phyloP scores from a whole-genome alignment of 495 filamentous ascomycete species.

The Annulohypoxylon moriforme region DNA sequence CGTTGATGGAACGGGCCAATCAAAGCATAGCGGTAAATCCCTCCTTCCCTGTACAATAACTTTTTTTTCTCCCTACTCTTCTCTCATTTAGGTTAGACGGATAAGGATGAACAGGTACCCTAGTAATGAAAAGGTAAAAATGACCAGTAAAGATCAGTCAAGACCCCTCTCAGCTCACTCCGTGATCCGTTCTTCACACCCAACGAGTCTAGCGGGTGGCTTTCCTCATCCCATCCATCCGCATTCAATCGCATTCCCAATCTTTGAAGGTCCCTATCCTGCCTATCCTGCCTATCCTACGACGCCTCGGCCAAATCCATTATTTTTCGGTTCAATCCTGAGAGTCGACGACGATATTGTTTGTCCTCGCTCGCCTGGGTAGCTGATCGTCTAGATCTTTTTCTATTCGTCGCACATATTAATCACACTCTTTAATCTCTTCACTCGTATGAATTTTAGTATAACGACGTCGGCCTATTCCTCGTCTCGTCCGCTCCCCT shows the following conservation, averaged over 20 bases:
- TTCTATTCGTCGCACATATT: conserved; percentile 40
- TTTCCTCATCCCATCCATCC: conserved; percentile 35
- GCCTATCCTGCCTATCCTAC: background rate
- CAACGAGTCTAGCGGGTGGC: conserved; percentile 22
- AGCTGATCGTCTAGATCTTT: conserved; percentile 1
- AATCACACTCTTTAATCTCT: conserved; percentile 14
- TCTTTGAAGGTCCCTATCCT: conserved; percentile 1
- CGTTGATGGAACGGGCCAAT: background rate
- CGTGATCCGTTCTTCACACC: conserved; percentile 37
- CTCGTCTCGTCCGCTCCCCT: conserved; percentile 32
- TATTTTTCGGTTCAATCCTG: conserved; percentile 17
- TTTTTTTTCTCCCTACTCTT: conserved; percentile 2
- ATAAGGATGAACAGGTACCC: conserved; percentile 18
- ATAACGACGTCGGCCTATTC: conserved; percentile 37
- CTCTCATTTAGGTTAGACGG: conserved; percentile 8
- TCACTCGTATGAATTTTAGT: conserved; percentile 23
- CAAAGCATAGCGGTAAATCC: conserved; percentile 11
- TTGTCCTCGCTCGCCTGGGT: background rate
- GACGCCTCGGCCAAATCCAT: conserved; percentile 4
- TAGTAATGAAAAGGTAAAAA: conserved; percentile 1
- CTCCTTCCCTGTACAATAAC: conserved; percentile 13
- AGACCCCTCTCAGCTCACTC: conserved; percentile 42
- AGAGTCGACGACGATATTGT: conserved; percentile 12
- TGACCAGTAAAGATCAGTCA: conserved; percentile 4
- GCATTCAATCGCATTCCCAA: conserved; percentile 9